phyloP scores from a whole-genome alignment of 345 rosid genomes.

The Limnanthes douglasii region DNA sequence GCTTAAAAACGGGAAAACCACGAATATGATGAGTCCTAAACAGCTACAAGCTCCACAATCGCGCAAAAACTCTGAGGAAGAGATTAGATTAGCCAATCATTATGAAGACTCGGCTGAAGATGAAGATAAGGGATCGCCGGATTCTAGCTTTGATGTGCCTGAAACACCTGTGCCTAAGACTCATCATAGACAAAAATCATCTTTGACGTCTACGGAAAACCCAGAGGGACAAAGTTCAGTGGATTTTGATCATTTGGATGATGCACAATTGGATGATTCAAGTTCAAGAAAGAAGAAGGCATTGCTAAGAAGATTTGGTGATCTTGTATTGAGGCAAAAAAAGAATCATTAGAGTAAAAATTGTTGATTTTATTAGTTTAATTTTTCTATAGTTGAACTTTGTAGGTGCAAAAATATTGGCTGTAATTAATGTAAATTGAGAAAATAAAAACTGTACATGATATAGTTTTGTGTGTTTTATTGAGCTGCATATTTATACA shows the following conservation, averaged over 20 bases:
- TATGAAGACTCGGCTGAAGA: too few species aligned
- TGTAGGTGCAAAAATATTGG: too few species aligned
- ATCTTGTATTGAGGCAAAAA: conserved; percentile 40
- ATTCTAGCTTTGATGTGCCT: conserved; percentile 45
- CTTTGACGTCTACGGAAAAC: conserved; percentile 20
- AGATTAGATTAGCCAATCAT: conserved; percentile 11
- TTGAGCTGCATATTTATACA: too few species aligned
- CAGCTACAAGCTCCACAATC: too few species aligned
- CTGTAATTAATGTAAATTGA: too few species aligned
- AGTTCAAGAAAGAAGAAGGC: conserved; percentile 58
- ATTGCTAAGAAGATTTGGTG: conserved; percentile 59
- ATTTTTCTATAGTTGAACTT: too few species aligned
- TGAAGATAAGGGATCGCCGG: conserved; percentile 9
- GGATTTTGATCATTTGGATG: conserved; percentile 32
- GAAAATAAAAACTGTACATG: too few species aligned
- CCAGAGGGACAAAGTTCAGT: conserved; percentile 25
- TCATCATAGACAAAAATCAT: conserved; percentile 29
- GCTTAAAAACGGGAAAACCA: conserved; percentile 10
- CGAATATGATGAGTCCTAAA: too few species aligned
- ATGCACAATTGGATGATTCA: conserved; percentile 36
- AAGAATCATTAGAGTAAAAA: too few species aligned
- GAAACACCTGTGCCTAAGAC: conserved; percentile 27
- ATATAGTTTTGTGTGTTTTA: too few species aligned
- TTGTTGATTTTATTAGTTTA: too few species aligned
- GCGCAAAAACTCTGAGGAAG: conserved; percentile 5